Percentiles rank a stretch among this genome's conserved stretches.
phyloP scores from a whole-genome alignment of 1,139 yeast species.

The Pneumocystis wakefieldiae region DNA sequence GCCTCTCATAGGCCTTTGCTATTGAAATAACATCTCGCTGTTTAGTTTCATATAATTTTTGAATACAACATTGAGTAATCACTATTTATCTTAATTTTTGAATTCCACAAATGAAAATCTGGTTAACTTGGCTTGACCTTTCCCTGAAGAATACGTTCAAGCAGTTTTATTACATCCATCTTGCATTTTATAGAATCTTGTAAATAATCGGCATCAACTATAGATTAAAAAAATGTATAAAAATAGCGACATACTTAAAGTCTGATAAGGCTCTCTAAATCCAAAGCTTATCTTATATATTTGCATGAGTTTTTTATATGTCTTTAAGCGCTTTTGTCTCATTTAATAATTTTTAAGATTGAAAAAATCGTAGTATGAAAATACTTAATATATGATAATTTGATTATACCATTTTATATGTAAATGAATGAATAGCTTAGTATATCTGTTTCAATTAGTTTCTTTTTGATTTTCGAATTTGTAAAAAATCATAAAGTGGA shows the following conservation, averaged over 20 bases:
- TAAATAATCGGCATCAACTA: conserved; percentile 69
- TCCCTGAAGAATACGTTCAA: conserved; percentile 48
- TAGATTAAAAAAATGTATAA: background rate
- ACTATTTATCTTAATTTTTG: conserved; percentile 23
- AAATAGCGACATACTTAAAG: conserved; percentile 23
- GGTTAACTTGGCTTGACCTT: conserved; percentile 46
- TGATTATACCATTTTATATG: background rate
- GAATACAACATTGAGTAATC: conserved; percentile 94
- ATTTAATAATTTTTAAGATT: conserved; percentile 26
- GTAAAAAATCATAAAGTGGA: background rate
- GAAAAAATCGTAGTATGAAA: background rate
- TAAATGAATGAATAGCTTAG: background rate
- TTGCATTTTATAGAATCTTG: conserved; percentile 49
- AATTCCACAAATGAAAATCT: background rate
- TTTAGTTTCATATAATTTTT: conserved; percentile 46
- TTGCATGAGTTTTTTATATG: conserved; percentile 83
- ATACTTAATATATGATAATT: background rate
- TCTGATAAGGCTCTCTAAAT: conserved; percentile 88
- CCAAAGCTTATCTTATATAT: conserved; percentile 73
- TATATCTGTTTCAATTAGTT: background rate
- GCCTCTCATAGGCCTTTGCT: conserved; percentile 73
- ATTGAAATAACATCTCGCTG: conserved; percentile 60
- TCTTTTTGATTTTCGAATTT: background rate
- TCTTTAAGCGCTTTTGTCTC: conserved; percentile 94
- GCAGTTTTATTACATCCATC: conserved; percentile 62